phyloP scores from a whole-genome alignment of 805 yeast genomes.

The Blastobotrys parvus region DNA sequence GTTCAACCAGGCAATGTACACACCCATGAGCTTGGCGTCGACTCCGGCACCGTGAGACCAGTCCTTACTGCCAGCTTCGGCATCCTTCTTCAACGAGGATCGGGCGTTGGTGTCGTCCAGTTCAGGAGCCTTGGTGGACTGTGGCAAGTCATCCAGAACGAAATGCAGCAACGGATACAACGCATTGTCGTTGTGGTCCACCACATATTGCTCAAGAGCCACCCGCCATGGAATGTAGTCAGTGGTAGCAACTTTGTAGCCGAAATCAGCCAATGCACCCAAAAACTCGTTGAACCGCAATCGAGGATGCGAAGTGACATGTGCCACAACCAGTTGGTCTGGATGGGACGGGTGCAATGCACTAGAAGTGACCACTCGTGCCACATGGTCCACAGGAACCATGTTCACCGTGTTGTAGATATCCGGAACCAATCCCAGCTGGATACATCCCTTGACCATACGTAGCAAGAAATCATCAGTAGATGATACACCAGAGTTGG shows the following conservation, averaged over 20 bases:
- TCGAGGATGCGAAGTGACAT: slow-evolving; percentile 97
- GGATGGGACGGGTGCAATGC: slow-evolving; percentile 64
- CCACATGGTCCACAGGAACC: slow-evolving; percentile 98
- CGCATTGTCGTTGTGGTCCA: slow-evolving; percentile 73
- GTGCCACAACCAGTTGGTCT: slow-evolving; percentile 62
- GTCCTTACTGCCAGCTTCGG: slow-evolving; percentile 57
- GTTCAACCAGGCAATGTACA: slow-evolving; percentile 71
- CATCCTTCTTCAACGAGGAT: slow-evolving; percentile 56
- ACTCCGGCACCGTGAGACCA: slow-evolving; percentile 67
- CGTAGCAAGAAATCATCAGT: slow-evolving; percentile 94
- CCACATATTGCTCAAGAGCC: slow-evolving; percentile 66
- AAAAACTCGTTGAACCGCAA: slow-evolving; percentile 70
- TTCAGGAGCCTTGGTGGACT: slow-evolving; percentile 90
- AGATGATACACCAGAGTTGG: slow-evolving; percentile 78
- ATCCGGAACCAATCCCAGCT: slow-evolving; percentile 78
- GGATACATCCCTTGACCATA: slow-evolving; percentile 90
- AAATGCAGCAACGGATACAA: slow-evolving; percentile 89
- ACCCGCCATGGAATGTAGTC: slow-evolving; percentile 77
- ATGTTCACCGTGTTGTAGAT: slow-evolving; percentile 83
- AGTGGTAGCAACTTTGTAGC: slow-evolving; percentile 54
- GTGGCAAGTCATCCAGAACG: slow-evolving; percentile 87
- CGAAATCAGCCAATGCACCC: slow-evolving; percentile 55
- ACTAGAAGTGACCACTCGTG: slow-evolving; percentile 77
- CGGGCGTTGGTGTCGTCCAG: slow-evolving; percentile 80
- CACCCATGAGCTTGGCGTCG: slow-evolving; percentile 54